Conservation (phyloP, 805 yeast species). For the Lipomyces orientalis region DNA sequence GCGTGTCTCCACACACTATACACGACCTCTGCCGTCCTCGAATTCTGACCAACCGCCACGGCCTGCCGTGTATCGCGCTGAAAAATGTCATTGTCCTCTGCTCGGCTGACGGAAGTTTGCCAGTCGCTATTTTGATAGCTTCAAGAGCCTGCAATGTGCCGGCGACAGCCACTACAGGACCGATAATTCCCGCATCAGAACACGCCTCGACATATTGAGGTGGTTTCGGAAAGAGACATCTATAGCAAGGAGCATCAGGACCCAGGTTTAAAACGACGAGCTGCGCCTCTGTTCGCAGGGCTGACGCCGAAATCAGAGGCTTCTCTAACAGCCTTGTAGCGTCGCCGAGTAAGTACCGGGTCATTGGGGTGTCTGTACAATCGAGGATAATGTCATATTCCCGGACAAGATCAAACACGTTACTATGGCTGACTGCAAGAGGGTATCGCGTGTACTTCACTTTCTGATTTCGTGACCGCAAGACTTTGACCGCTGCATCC, state of each 20-base stretch:
- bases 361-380: slow-evolving; percentile 92
- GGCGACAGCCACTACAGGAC: slow-evolving; percentile 93
- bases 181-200: slow-evolving; percentile 91
- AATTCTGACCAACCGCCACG: slow-evolving; percentile 76
- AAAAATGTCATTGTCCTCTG: slow-evolving; percentile 71
- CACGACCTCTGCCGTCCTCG: slow-evolving; percentile 68
- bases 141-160: slow-evolving; percentile 91
- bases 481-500: slow-evolving; percentile 64
- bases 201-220: slow-evolving; percentile 87
- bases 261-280: slow-evolving; percentile 70
- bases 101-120: slow-evolving; percentile 53
- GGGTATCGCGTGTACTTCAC: slow-evolving; percentile 53
- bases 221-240: slow-evolving; percentile 91
- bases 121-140: slow-evolving; percentile 71
- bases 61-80: slow-evolving; percentile 62
- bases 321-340: slow-evolving; percentile 58
- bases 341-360: slow-evolving; percentile 87
- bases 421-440: slow-evolving; percentile 47
- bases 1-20: slow-evolving; percentile 63
- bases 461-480: slow-evolving; percentile 63
- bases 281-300: slow-evolving; percentile 91
- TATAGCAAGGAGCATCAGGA: slow-evolving; percentile 82
- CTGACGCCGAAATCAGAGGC: slow-evolving; percentile 89
- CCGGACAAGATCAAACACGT: slow-evolving; percentile 67
- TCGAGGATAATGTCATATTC: slow-evolving; percentile 80